These are phyloP conservation scores for Chamaenerion angustifolium DNA, from an alignment of 345 rosid species.

Conservation along the genomic window DNA sequence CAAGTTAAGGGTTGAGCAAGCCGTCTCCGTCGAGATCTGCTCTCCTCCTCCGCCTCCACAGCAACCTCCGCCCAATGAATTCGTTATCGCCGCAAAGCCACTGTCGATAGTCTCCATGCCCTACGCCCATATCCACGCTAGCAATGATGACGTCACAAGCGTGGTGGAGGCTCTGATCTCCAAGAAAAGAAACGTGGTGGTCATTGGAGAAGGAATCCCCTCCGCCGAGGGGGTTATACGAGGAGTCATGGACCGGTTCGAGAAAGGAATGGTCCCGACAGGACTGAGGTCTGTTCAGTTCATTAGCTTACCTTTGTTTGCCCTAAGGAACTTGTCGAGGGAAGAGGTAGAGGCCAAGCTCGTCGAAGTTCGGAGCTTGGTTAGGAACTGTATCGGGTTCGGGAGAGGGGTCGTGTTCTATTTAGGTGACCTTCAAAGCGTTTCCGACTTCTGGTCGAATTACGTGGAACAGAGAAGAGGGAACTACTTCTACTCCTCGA, in stretches of 20 bases:
- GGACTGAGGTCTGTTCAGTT: slow-evolving; percentile 33
- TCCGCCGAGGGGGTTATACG: slow-evolving; percentile 28
- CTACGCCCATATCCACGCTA: too few species aligned
- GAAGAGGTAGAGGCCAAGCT: slow-evolving; percentile 48
- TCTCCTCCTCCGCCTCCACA: slow-evolving; percentile 5
- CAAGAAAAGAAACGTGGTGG: slow-evolving; percentile 36
- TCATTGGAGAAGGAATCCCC: slow-evolving; percentile 34
- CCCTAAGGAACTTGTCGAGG: slow-evolving; percentile 33
- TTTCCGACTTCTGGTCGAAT: slow-evolving; percentile 43
- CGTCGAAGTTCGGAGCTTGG: slow-evolving; percentile 33
- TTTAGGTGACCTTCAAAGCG: slow-evolving; percentile 50
- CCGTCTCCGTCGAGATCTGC: slow-evolving; percentile 35
- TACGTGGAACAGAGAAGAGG: slow-evolving; percentile 32
- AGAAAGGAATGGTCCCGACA: slow-evolving; percentile 31
- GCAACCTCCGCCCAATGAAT: slow-evolving; percentile 11
- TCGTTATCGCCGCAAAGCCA: slow-evolving; percentile 6
- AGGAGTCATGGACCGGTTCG: slow-evolving; percentile 39
- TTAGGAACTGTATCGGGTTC: slow-evolving; percentile 21
- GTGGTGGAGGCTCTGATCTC: slow-evolving; percentile 24
- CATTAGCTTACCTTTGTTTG: slow-evolving; percentile 38
- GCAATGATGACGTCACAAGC: slow-evolving; percentile 24
- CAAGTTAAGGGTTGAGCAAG: slow-evolving; percentile 43
- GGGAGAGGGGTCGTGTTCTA: slow-evolving; percentile 38
- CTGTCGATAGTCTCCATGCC: slow-evolving; percentile 14
- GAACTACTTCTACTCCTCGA: slow-evolving; percentile 15